Conservation (phyloP, 805 yeast species). For the Metschnikowia bowlesiae region DNA sequence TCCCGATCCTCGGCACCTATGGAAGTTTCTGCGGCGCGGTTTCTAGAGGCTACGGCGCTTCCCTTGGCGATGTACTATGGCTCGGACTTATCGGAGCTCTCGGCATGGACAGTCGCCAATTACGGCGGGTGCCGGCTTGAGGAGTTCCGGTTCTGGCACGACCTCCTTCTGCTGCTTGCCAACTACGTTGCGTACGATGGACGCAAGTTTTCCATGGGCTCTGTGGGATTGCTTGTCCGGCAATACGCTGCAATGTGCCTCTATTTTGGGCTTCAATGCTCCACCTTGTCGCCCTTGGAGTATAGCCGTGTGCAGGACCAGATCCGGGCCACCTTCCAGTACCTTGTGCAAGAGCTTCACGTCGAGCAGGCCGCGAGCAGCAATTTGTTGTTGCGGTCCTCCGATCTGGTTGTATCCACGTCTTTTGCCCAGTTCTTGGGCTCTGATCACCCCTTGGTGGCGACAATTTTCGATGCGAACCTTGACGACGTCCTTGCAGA, state of each 20-base stretch:
- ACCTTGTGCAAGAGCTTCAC: constrained; percentile 1
- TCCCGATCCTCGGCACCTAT: constrained; percentile 6
- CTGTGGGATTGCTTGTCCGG: constrained; percentile 3
- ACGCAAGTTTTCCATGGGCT: not conserved
- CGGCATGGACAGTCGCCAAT: constrained; percentile 20
- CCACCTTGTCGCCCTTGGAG: constrained; percentile 22
- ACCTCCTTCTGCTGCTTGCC: constrained; percentile 5
- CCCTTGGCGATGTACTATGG: constrained; percentile 23
- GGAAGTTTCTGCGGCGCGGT: constrained; percentile 15
- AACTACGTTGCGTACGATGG: constrained; percentile 3
- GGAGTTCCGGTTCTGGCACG: constrained; percentile 14
- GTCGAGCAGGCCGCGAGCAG: not conserved
- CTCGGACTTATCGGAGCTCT: constrained; percentile 23
- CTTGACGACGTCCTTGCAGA: constrained; percentile 1
- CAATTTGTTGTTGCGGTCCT: not conserved
- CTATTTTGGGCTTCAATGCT: constrained; percentile 12
- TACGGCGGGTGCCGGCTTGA: not conserved
- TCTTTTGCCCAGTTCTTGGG: constrained; percentile 17
- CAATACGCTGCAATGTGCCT: constrained; percentile 7
- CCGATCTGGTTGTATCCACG: not conserved
- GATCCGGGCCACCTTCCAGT: constrained; percentile 22
- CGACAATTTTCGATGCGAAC: not conserved
- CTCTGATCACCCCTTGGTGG: constrained; percentile 5
- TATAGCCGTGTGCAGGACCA: constrained; percentile 26
- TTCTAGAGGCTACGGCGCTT: constrained; percentile 20